Base-by-base conservation (phyloP, 2,329 filamentous ascomycete genomes). In the Malbranchea zuffiana region DNA sequence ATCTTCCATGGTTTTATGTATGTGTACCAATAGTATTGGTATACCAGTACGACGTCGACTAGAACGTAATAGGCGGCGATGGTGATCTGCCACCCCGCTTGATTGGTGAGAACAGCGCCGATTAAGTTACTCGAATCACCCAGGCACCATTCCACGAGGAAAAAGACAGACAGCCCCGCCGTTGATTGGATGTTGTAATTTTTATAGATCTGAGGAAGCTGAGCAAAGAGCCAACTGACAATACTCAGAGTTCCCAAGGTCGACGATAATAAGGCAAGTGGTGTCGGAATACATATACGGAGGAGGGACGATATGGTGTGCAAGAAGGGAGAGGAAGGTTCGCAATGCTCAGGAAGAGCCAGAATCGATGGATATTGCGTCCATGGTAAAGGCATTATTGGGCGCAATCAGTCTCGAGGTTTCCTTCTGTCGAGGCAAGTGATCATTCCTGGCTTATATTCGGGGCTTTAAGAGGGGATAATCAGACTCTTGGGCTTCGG, bases 141-240 rank as follows among this genome's bases (percentile, higher is more conserved):
- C 20, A 78, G 51, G 47, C 75, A 68, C 77, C 77, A 81, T 56
- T 78, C 75, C 2, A 71, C 62, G 32, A 81, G 58, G 53, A 81
- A 81, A 52, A 72, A 77, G 40, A 77, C 69, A 3, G 74, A 78
- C 24, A 81, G 53, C 0, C 77, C 76, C 1, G 75, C 75, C 0
- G 76, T 78, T 8, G 75, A 79, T 49, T 75, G 67, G 13, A 78
- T 54, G 35, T 65, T 65, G 51, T 74, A 74, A 51, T 81, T 81
- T 61, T 80, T 80, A 60, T 73, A 77, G 44, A 81, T 78, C 50
- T 81, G 77, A 1, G 77, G 77, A 18, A 80, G 61, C 53, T 80
- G 77, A 8, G 77, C 77, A 51, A 79, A 81, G 2, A 81, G 66
- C 77, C 77, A 81, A 28, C 75, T 72, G 34, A 77, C 47, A 42